Base-by-base conservation (phyloP, 805 yeast species). In the Candida loeiensis region DNA sequence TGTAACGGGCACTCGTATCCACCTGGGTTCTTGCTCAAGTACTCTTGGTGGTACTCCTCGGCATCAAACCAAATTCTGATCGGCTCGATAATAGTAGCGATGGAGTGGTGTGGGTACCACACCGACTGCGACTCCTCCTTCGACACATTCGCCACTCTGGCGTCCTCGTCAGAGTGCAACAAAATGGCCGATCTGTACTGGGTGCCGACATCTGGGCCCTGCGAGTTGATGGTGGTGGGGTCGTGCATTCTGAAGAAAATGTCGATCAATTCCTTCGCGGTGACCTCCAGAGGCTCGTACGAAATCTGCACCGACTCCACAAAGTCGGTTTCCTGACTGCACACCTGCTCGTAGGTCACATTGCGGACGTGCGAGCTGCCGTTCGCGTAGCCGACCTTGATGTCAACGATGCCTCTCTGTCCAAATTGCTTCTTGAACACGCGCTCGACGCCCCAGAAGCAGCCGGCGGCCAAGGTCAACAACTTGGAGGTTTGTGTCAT, bases 1-100 rank as follows among this genome's bases (percentile, higher is more conserved):
- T 91, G 98, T 3, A 91, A 80, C 15, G 96, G 91, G 59, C 98
- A 91, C 44, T 85, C 86, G 60, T 90, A 88, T 4, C 97, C 97
- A 4, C 66, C 62, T 2, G 96, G 95, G 58, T 91, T 88, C 54
- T 78, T 80, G 41, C 74, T 73, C 52, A 91, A 69, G 59, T 93
- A 91, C 45, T 73, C 55, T 59, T 91, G 98, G 60, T 91, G 99
- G 59, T 90, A 91, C 26, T 81, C 90, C 63, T 91, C 99, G n/a
- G 97, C 98, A 56, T 90, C 96, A 69, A 81, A 83, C 73, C 86
- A 93, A 44, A 69, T 71, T 37, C 68, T 58, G 33, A 88, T 73
- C 6, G 85, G 83, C 54, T 78, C 84, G 37, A 90, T 76, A 33
- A 64, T 65, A 1, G 98, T 89, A 34, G 68, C 83, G 19, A 93